Evolutionary conservation across 768 basidiomycete species (phyloP).

Genomic region (Suillus discolor): DNA sequence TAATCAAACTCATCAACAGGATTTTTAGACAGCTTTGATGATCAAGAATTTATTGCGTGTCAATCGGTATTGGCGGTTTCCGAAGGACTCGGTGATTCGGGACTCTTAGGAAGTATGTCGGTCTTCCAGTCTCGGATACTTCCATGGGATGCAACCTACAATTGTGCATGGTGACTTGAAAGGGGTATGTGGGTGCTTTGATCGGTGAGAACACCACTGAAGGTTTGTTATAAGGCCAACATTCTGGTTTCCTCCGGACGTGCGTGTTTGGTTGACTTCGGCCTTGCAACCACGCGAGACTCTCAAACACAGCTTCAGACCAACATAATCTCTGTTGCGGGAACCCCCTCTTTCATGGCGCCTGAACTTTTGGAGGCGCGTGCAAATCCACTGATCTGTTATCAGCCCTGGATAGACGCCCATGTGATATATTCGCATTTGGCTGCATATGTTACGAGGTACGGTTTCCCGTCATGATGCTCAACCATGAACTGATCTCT

Average conservation of each 20-base stretch:
- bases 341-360: conserved; percentile 30
- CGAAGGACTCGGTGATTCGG: neutral
- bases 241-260: conserved; percentile 28
- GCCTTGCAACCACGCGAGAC: conserved; percentile 25
- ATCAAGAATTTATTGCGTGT: neutral
- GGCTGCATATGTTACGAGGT: conserved; percentile 39
- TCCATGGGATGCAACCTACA: conserved; percentile 41
- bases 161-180: conserved; percentile 48
- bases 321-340: conserved; percentile 17
- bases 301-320: conserved; percentile 17
- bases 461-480: neutral
- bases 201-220: neutral
- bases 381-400: conserved; percentile 13
- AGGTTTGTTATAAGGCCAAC: conserved; percentile 22
- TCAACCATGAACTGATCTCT: neutral
- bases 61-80: neutral
- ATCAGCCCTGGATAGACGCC: conserved; percentile 25
- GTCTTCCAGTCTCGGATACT: conserved; percentile 40
- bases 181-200: conserved; percentile 32
- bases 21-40: neutral
- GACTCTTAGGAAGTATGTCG: no score
- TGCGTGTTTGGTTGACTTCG: conserved; percentile 37
- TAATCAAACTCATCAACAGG: neutral
- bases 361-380: conserved; percentile 25
- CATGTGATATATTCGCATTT: conserved; percentile 38